Evolutionary conservation across 371 early-diverging fungal species (phyloP), one percentile per base, ranked within the genome.

Genomic region (Circinella umbellata): DNA sequence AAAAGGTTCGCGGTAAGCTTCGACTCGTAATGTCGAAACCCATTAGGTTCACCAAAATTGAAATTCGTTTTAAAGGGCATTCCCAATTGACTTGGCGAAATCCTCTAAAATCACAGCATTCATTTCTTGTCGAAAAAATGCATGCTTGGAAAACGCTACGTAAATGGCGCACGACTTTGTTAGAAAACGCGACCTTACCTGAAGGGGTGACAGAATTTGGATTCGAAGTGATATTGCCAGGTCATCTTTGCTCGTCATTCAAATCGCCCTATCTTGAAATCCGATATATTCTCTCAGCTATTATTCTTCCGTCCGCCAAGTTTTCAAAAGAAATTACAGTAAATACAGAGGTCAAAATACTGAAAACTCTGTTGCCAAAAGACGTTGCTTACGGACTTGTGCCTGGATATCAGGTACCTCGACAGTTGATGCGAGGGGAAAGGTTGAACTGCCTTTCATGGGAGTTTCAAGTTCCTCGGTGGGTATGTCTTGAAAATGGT

Each of bases 1-100:
- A 80, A 65, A 80, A 80, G 54, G 42, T 80, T 47, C 71, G 76
- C 59, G 77, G 77, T 48, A 80, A 77, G 63, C 53, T 80, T 17
- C 71, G 80, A 38, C 61, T 80, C 17, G 73, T 77, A 17, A 71
- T 75, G 34, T 75, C 77, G 37, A 70, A 69, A 39, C 76, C 77
- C 54, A 73, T 71, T 35, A 73, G 67, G 65, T 64, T 77, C 35
- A 60, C 61, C 36, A 68, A 59, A 13, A 66, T 80, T 8, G 74
- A 77, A 60, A 66, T 80, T 64, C 69, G 73, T 37, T 77, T 80
- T 61, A 75, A 70, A 51, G 77, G 80, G 6, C 60, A 62, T n/a
- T 69, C 71, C 4, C 64, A 75, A 17, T 66, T 80, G 11, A 61
- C 38, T 35, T 79, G 80, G 80, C 75, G 75, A 11, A 73, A 79